Base-by-base conservation (phyloP, 805 yeast genomes). In the Pachysolen tannophilus region DNA sequence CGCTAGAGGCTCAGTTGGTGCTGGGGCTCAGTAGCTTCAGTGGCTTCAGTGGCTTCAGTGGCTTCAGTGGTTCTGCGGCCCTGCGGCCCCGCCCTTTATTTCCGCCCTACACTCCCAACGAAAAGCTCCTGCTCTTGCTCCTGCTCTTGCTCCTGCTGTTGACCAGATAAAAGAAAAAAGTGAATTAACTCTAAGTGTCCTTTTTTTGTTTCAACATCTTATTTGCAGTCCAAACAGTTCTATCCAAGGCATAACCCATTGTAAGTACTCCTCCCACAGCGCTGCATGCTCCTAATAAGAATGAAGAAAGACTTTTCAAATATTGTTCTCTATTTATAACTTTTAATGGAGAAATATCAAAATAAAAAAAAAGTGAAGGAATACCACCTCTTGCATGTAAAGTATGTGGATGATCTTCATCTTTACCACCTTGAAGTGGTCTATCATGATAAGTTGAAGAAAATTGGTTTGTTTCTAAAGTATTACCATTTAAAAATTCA, bases 241-340 rank as follows among this genome's bases (percentile, higher is more conserved):
- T 73, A 56, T 92, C 98, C 31, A 88, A 57, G 25, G 88, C 75
- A 0, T 96, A 81, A 8, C 95, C 97, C 19, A 90, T 87, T 19
- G 96, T 88, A 40, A 92, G 65, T 8, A 92, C 87, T 32, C 97
- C 97, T 8, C 97, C 97, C 27, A 90, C 70, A 6, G 94, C 85
- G 37, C 95, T 82, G 45, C 92, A 75, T 19, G 83, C 84, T 24
- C 88, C 86, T 40, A 87, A 62, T 18, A 86, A 49, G 52, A 88
- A 87, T 2, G 87, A 83, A 20, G 88, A 79, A 79, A 92, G 82
- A 2, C 92, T 70, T 53, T 78, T 81, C 37, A 74, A 69, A 48
- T 72, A 73, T 43, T 67, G 78, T 56, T 92, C 94, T 39, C 75
- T 69, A 60, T 90, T 86, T 50, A 88, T 83, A 34, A 92, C 87